A percentile compares a stretch with the other conserved stretches of the same genome.
phyloP scores from a whole-genome alignment of 2,329 filamentous ascomycete species.

The Colletotrichum limetticola region DNA sequence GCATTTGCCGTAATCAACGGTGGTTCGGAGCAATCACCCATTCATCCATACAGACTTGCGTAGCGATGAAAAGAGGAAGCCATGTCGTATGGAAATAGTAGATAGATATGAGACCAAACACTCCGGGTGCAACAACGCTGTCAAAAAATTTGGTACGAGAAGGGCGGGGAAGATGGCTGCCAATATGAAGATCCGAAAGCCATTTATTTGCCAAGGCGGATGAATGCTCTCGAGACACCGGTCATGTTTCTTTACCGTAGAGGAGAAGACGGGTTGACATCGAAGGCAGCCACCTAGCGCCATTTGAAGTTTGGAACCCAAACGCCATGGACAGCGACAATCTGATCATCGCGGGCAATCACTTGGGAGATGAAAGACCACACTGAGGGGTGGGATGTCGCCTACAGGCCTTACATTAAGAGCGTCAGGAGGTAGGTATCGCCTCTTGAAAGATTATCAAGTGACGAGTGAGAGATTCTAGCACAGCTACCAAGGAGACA shows the following conservation, averaged over 20 bases:
- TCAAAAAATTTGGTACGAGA: not conserved
- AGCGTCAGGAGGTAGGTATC: not conserved
- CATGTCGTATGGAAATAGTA: not conserved
- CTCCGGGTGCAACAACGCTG: not conserved
- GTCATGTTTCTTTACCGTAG: too few species aligned
- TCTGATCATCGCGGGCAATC: not conserved
- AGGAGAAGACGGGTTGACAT: not conserved
- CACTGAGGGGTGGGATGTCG: not conserved
- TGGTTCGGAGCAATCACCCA: not conserved
- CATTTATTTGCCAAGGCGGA: slow-evolving; percentile 26
- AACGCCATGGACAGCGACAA: not conserved
- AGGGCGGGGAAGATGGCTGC: not conserved
- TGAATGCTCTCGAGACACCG: slow-evolving; percentile 4
- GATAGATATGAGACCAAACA: not conserved
- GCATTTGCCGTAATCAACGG: not conserved
- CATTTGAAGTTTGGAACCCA: not conserved
- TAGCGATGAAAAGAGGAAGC: not conserved
- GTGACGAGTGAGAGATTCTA: not conserved
- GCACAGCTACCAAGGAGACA: not conserved
- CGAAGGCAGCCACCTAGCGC: not conserved
- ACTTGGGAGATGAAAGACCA: not conserved
- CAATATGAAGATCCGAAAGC: slow-evolving; percentile 5
- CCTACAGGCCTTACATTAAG: too few species aligned
- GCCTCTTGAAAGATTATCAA: not conserved
- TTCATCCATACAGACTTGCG: not conserved